phyloP scores from a whole-genome alignment of 495 filamentous ascomycete genomes.

The Parmelia sp. region DNA sequence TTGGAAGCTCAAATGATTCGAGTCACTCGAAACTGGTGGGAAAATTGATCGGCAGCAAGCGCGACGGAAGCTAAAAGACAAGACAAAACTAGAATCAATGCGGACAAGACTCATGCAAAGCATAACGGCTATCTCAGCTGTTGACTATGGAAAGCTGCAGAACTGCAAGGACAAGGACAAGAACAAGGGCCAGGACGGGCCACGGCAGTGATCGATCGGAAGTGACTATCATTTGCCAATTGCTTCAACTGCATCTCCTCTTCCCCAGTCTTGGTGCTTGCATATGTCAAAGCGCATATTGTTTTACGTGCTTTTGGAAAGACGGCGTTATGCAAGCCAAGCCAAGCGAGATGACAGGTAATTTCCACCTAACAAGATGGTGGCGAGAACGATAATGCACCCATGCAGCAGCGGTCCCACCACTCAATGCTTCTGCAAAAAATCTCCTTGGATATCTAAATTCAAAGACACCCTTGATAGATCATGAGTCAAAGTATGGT shows the following conservation, averaged over 20 bases:
- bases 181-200: not conserved
- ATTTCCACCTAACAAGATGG: not conserved
- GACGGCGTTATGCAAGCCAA: not conserved
- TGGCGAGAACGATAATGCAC: not conserved
- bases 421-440: not conserved
- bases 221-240: not conserved
- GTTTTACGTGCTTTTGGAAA: no score
- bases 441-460: not conserved
- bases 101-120: not conserved
- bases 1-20: not conserved
- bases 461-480: not conserved
- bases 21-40: not conserved
- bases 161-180: not conserved
- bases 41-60: not conserved
- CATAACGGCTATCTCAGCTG: not conserved
- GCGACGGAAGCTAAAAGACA: not conserved
- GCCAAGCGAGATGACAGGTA: not conserved
- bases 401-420: not conserved
- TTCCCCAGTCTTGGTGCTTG: not conserved
- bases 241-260: not conserved
- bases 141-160: not conserved
- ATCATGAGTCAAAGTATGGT: conserved; percentile 5
- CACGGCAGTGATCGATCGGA: not conserved
- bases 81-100: not conserved
- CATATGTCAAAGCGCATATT: not conserved